A percentile compares a stretch with the other conserved stretches of the same genome.
These are phyloP conservation scores for Phlyctochytrium arcticum DNA, from an alignment of 192 early-diverging fungal species.

Conservation along the genomic window DNA sequence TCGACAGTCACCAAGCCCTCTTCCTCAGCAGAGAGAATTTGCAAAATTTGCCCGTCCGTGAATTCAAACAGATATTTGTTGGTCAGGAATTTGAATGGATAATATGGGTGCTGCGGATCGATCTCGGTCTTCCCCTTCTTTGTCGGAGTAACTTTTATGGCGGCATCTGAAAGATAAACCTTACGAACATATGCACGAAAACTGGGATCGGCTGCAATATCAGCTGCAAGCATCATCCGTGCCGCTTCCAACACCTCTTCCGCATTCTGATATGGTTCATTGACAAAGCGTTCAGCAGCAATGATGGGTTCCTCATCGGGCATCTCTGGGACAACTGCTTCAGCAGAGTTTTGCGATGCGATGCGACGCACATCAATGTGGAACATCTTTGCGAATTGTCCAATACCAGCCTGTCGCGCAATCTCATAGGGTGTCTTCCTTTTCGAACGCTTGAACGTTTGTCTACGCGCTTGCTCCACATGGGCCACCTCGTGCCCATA, in stretches of 20 bases:
- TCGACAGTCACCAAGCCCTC: slow-evolving; percentile 64
- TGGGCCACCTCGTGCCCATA: slow-evolving; percentile 40
- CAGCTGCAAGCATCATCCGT: slow-evolving; percentile 64
- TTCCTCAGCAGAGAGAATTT: slow-evolving; percentile 66
- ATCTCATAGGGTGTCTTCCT: slow-evolving; percentile 47
- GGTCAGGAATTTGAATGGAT: slow-evolving; percentile 79
- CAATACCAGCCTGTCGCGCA: slow-evolving; percentile 27
- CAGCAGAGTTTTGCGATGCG: not conserved
- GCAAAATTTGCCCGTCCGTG: slow-evolving; percentile 70
- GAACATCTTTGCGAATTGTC: slow-evolving; percentile 44
- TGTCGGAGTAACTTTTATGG: slow-evolving; percentile 73
- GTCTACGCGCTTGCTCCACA: slow-evolving; percentile 32
- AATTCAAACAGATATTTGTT: slow-evolving; percentile 73
- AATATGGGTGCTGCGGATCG: slow-evolving; percentile 71
- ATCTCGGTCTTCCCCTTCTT: slow-evolving; percentile 74
- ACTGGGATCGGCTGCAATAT: slow-evolving; percentile 74
- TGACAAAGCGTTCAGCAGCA: slow-evolving; percentile 50
- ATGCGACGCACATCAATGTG: slow-evolving; percentile 28
- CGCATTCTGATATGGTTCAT: slow-evolving; percentile 37
- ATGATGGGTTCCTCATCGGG: slow-evolving; percentile 42
- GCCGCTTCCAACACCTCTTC: slow-evolving; percentile 64
- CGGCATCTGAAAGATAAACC: slow-evolving; percentile 65
- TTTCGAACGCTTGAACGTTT: slow-evolving; percentile 36
- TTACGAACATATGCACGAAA: slow-evolving; percentile 70
- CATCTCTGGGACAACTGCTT: slow-evolving; percentile 25